A percentile compares a stretch with the other conserved stretches of the same genome.
Evolutionary conservation across 495 filamentous ascomycete genomes (phyloP).

Genomic region (Entonaema liquescens): DNA sequence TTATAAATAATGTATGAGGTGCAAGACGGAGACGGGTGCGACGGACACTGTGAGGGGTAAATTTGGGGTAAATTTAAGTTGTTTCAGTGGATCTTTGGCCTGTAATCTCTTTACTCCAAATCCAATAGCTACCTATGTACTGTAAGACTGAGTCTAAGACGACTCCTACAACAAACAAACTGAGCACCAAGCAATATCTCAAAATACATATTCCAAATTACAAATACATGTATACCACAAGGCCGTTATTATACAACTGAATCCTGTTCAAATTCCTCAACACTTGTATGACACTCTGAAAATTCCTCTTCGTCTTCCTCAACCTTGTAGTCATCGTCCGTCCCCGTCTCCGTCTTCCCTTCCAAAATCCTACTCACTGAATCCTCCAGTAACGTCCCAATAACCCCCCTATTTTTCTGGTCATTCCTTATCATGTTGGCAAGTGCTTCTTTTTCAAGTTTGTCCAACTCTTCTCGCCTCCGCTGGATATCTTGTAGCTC

Average conservation of each 20-base stretch:
- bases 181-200: neutral
- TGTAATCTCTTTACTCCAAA: neutral
- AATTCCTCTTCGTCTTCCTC: slow-evolving; percentile 10
- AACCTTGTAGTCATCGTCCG: slow-evolving; percentile 4
- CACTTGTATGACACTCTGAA: neutral
- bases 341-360: slow-evolving; percentile 19
- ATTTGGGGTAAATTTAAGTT: too few relatives aligned
- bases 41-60: slow-evolving; percentile 1
- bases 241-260: neutral
- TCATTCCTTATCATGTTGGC: slow-evolving; percentile 44
- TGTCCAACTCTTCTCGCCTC: slow-evolving; percentile 46
- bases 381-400: slow-evolving; percentile 48
- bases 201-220: neutral
- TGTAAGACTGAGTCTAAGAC: too few relatives aligned
- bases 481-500: slow-evolving; percentile 45
- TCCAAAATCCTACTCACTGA: slow-evolving; percentile 45
- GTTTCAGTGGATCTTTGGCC: neutral
- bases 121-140: neutral
- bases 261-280: neutral
- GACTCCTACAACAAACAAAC: neutral
- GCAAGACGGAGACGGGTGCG: neutral
- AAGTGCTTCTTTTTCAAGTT: slow-evolving; percentile 44
- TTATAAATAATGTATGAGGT: neutral
- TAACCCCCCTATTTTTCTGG: slow-evolving; percentile 45
- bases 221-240: neutral